These are phyloP conservation scores for Hygrophoropsis aurantiaca DNA, from an alignment of 768 basidiomycete species.

Conservation along the genomic window DNA sequence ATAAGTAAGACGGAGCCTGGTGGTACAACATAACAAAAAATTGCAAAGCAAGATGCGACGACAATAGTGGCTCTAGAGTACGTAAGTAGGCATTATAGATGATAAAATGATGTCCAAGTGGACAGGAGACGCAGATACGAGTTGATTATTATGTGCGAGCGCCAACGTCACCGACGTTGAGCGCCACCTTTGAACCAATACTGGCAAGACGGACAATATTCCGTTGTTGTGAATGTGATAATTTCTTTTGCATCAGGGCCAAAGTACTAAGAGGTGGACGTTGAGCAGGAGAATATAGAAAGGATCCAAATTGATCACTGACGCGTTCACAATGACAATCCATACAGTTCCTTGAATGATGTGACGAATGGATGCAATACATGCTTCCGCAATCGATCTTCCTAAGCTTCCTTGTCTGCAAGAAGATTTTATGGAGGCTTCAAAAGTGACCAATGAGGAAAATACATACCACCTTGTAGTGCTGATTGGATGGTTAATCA, in stretches of 20 bases:
- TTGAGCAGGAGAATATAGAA: conserved; percentile 4
- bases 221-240: conserved; percentile 47
- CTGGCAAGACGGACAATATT: conserved; percentile 57
- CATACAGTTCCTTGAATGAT: conserved; percentile 40
- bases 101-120: conserved; percentile 2
- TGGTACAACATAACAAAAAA: conserved; percentile 21
- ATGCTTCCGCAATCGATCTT: conserved; percentile 34
- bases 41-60: conserved; percentile 13
- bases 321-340: conserved; percentile 47
- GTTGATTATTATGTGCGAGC: conserved; percentile 7
- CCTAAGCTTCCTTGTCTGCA: conserved; percentile 31
- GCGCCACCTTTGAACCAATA: conserved; percentile 56
- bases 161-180: conserved; percentile 29
- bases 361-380: conserved; percentile 40
- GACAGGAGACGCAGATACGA: background rate
- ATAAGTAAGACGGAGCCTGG: conserved; percentile 3
- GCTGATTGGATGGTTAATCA: conserved; percentile 34
- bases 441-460: conserved; percentile 23
- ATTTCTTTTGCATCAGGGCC: conserved; percentile 71
- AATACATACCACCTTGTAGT: conserved; percentile 68
- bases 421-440: conserved; percentile 2
- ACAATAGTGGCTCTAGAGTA: conserved; percentile 31
- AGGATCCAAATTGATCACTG: conserved; percentile 14
- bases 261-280: conserved; percentile 47
- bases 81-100: conserved; percentile 2